phyloP scores from a whole-genome alignment of 768 basidiomycete species.

The Pleurotus sapidus region DNA sequence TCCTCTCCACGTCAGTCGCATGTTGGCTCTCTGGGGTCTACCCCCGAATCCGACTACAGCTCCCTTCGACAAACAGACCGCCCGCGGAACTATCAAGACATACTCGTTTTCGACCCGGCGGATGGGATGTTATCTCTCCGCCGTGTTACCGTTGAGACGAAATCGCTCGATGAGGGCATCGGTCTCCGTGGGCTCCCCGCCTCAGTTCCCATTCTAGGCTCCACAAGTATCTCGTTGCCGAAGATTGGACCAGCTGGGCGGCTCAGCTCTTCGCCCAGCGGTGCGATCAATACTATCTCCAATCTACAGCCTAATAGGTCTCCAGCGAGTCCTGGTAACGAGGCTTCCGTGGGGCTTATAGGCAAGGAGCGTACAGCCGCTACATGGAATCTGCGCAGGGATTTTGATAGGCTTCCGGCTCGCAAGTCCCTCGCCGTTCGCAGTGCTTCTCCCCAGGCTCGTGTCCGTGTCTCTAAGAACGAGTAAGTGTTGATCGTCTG shows the following conservation, averaged over 20 bases:
- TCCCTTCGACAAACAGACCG: conserved; percentile 27
- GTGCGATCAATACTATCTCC: conserved; percentile 10
- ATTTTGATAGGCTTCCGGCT: conserved; percentile 45
- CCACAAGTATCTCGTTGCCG: conserved; percentile 63
- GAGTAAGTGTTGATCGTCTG: not conserved
- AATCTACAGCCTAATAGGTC: conserved; percentile 3
- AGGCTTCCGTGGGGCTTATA: conserved; percentile 29
- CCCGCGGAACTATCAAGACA: conserved; percentile 55
- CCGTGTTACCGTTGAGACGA: conserved; percentile 45
- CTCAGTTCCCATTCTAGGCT: conserved; percentile 29
- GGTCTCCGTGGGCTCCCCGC: conserved; percentile 20
- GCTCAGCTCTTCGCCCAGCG: conserved; percentile 29
- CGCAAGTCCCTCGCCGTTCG: conserved; percentile 1
- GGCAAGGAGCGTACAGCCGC: conserved; percentile 45
- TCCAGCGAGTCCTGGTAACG: conserved; percentile 11
- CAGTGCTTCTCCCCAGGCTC: not conserved
- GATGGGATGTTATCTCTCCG: conserved; percentile 55
- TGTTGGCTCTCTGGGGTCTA: conserved; percentile 19
- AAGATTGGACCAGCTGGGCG: conserved; percentile 43
- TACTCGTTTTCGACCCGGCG: conserved; percentile 64
- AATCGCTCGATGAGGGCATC: conserved; percentile 20
- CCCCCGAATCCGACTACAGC: conserved; percentile 21
- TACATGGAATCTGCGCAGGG: conserved; percentile 61
- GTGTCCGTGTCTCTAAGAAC: conserved; percentile 12
- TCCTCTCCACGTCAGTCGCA: not conserved